Percentiles rank a stretch among this genome's conserved stretches.
phyloP scores from a whole-genome alignment of 2,329 filamentous ascomycete species.

The Hypoxylon sp. region DNA sequence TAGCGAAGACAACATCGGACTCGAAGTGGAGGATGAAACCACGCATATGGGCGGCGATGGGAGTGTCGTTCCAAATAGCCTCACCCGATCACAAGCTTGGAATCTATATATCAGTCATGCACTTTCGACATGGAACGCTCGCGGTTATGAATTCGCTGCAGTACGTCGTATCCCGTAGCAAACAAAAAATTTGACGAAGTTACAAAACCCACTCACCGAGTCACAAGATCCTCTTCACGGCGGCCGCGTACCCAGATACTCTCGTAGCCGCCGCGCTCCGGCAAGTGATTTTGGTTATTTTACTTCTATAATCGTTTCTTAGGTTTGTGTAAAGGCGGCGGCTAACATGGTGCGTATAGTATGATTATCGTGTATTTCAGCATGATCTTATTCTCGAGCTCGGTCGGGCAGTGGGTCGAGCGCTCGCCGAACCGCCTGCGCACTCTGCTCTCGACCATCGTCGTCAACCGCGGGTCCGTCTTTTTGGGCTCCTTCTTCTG shows the following conservation, averaged over 20 bases:
- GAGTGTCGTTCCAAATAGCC: constrained; percentile 22
- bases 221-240: constrained; percentile 62
- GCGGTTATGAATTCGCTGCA: constrained; percentile 67
- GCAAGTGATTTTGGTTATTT: constrained; percentile 41
- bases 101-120: constrained; percentile 65
- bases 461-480: constrained; percentile 56
- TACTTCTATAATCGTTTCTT: too few species aligned
- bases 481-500: constrained; percentile 56
- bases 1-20: constrained; percentile 26
- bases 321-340: too few species aligned
- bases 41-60: background rate
- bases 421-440: constrained; percentile 54
- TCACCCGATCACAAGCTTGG: constrained; percentile 52
- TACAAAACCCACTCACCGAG: constrained; percentile 3
- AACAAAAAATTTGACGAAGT: background rate
- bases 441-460: constrained; percentile 56
- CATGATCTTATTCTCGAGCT: constrained; percentile 56
- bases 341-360: constrained; percentile 37
- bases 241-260: constrained; percentile 59
- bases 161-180: constrained; percentile 51
- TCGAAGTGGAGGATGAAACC: constrained; percentile 16
- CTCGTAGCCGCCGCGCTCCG: constrained; percentile 55
- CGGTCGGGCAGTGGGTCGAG: constrained; percentile 58
- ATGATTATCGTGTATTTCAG: constrained; percentile 53
- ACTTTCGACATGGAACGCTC: constrained; percentile 68